phyloP scores from a whole-genome alignment of 495 filamentous ascomycete genomes.

The Thozetella sp. region DNA sequence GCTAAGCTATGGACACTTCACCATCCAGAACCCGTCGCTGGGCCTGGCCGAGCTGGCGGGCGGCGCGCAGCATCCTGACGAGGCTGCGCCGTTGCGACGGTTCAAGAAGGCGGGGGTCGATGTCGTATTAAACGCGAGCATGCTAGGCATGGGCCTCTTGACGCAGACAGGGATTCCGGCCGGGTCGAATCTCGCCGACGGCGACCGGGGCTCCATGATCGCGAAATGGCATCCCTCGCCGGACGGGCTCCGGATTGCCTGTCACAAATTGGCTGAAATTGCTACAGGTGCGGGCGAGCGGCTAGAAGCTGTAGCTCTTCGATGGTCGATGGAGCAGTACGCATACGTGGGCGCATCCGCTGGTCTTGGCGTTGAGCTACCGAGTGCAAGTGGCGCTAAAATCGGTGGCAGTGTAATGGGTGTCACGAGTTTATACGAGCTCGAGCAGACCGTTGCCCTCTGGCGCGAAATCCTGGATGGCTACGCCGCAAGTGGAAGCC shows the following conservation, averaged over 20 bases:
- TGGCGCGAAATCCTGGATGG: constrained; percentile 79
- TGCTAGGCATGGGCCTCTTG: constrained; percentile 88
- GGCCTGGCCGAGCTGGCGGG: constrained; percentile 6
- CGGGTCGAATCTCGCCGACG: constrained; percentile 1
- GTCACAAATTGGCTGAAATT: constrained; percentile 44
- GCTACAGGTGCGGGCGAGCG: constrained; percentile 63
- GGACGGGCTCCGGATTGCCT: constrained; percentile 63
- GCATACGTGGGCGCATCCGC: constrained; percentile 59
- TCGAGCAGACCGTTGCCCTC: constrained; percentile 81
- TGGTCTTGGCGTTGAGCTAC: constrained; percentile 61
- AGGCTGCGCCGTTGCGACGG: no score
- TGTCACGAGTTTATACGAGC: constrained; percentile 70
- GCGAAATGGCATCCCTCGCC: constrained; percentile 89
- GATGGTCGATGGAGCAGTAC: constrained; percentile 84
- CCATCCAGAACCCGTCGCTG: constrained; percentile 80
- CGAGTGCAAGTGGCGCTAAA: constrained; percentile 50
- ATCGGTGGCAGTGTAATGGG: constrained; percentile 73
- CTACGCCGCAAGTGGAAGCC: constrained; percentile 20
- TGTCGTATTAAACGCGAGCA: constrained; percentile 84
- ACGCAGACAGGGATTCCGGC: constrained; percentile 66
- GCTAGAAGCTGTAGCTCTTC: constrained; percentile 80
- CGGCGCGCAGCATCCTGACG: constrained; percentile 44
- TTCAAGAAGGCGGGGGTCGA: constrained; percentile 76
- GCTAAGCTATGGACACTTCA: constrained; percentile 90
- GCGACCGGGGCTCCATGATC: constrained; percentile 66